Evolutionary conservation across 2,329 filamentous ascomycete genomes (phyloP).

Genomic region (Ophiosphaerella korrae): DNA sequence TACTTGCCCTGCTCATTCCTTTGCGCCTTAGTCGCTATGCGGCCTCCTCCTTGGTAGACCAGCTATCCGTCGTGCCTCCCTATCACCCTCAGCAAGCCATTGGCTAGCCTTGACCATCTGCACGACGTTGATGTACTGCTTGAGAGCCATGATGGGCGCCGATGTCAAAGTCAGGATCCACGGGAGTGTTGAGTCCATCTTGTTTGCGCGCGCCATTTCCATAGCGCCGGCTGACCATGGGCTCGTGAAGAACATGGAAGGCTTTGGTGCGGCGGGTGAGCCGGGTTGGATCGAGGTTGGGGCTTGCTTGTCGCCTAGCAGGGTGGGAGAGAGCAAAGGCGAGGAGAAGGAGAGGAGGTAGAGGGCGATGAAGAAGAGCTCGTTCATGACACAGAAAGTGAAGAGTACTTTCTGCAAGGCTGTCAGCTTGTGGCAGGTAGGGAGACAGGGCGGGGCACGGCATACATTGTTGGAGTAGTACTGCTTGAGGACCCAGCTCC

Average conservation of each 20-base stretch:
- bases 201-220: conserved; percentile 90
- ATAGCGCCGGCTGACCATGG: conserved; percentile 92
- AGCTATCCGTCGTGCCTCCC: conserved; percentile 61
- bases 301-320: conserved; percentile 67
- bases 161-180: conserved; percentile 83
- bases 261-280: conserved; percentile 69
- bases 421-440: conserved; percentile 15
- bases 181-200: conserved; percentile 66
- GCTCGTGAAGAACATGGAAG: conserved; percentile 79
- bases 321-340: conserved; percentile 82
- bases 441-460: conserved; percentile 7
- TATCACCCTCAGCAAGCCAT: conserved; percentile 92
- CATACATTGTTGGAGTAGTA: conserved; percentile 97
- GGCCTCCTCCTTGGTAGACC: conserved; percentile 39
- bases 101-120: conserved; percentile 92
- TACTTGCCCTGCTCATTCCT: conserved; percentile 22
- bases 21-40: not conserved
- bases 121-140: conserved; percentile 92
- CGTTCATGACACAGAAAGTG: conserved; percentile 86
- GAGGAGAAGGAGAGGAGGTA: conserved; percentile 98
- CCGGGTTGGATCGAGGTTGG: conserved; percentile 62
- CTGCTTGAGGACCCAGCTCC: conserved; percentile 87
- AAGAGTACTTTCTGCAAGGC: conserved; percentile 79
- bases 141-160: conserved; percentile 84
- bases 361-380: conserved; percentile 96